These are phyloP conservation scores for Mimosa pudica DNA, from an alignment of 306 rosid species.

Conservation along the genomic window DNA sequence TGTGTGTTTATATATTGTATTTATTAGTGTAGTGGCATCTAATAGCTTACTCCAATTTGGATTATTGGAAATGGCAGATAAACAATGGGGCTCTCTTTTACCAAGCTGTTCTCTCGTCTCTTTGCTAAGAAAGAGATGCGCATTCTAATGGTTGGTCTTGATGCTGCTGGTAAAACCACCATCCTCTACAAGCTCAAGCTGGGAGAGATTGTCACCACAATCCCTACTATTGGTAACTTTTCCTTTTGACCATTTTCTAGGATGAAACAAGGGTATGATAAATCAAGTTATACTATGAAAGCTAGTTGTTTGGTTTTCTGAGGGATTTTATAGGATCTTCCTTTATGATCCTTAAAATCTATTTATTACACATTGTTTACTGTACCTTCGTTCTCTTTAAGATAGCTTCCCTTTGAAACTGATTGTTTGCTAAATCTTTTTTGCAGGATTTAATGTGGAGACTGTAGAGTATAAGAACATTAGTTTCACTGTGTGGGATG, in stretches of 20 bases:
- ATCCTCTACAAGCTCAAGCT: slow-evolving; percentile 60
- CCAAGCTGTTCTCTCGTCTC: slow-evolving; percentile 49
- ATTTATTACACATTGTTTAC: background rate
- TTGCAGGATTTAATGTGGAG: slow-evolving; percentile 59
- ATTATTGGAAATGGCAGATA: slow-evolving; percentile 29
- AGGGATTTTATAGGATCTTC: background rate
- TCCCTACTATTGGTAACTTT: slow-evolving; percentile 53
- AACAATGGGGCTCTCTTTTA: slow-evolving; percentile 50
- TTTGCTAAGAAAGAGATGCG: slow-evolving; percentile 60
- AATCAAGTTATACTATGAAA: background rate
- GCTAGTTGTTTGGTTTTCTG: background rate
- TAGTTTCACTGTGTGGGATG: slow-evolving; percentile 66
- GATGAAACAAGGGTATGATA: background rate
- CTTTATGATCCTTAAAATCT: background rate
- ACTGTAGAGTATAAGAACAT: slow-evolving; percentile 62
- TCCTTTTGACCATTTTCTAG: background rate
- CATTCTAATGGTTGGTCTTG: slow-evolving; percentile 64
- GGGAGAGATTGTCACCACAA: slow-evolving; percentile 61
- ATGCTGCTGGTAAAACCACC: slow-evolving; percentile 59
- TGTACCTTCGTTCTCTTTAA: background rate
- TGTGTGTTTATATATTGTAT: too few species aligned
- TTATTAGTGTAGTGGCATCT: background rate
- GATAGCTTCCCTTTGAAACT: background rate
- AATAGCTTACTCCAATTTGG: slow-evolving; percentile 11
- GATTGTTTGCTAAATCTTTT: slow-evolving; percentile 1